Evolutionary conservation across 1,139 yeast genomes (phyloP), one percentile per base, ranked within the genome.

Genomic region (Debaryomyces fabryi): DNA sequence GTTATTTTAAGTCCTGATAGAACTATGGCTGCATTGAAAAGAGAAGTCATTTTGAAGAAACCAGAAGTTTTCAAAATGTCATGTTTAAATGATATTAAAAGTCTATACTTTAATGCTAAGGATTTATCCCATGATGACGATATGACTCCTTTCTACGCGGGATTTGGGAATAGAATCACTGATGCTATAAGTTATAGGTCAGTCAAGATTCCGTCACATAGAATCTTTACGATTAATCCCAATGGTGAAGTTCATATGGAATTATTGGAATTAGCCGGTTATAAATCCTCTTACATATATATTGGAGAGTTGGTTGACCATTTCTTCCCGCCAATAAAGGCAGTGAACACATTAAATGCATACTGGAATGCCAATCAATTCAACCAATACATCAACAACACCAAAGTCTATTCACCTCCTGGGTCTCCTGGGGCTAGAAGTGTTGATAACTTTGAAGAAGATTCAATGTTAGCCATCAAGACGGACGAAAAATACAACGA

Each of bases 61-160:
- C 99, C 99, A 0, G 99, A 95, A 65, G 96, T 95, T 29, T 95
- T 95, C 74, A 95, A 95, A 62, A 95, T 95, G 95, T 96, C 99
- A 0, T 93, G 99, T 68, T 74, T 95, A 53, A 83, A 86, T 46
- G 99, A 95, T 70, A 86, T 95, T 51, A 82, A 83, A 58, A 79
- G 85, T 49, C 72, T 95, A 29, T 76, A 72, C 82, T 85, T 70
- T 65, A 58, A 44, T n/a, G 49, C 42, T 37, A 39, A 37, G 16
- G 42, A 45, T 32, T 41, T 45, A 30, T 39, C 46, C 18, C 50
- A 50, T 13, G 57, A 67, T 3, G 72, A 69, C 34, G 72, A 67
- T 13, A 59, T 69, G 45, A 86, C 92, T 1, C 97, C 98, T 3
- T 95, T 95, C 60, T 92, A 89, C 67, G 99, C 99, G 5, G 99